Conservation (phyloP, 2,329 filamentous ascomycete species). For the Lasiodiplodia citricola region DNA sequence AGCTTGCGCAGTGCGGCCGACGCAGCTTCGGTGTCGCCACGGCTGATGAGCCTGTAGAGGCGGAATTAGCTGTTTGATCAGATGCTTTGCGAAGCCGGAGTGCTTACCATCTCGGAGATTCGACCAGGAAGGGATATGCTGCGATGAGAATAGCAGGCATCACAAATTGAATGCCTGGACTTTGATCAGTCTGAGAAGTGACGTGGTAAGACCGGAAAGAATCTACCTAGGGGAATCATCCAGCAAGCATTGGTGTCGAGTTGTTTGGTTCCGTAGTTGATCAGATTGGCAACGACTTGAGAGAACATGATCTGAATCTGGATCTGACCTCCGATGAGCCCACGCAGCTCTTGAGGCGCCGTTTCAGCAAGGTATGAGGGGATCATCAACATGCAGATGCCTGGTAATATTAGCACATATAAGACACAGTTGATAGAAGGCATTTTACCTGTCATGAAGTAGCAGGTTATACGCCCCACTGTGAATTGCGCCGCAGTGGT, state of each 20-base stretch:
- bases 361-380: conserved; percentile 24
- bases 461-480: conserved; percentile 17
- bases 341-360: conserved; percentile 13
- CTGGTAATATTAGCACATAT: not conserved
- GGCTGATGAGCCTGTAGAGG: conserved; percentile 13
- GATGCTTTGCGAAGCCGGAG: not conserved
- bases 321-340: conserved; percentile 20
- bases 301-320: conserved; percentile 25
- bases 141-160: conserved; percentile 19
- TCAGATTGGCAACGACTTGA: conserved; percentile 13
- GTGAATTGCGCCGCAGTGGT: conserved; percentile 18
- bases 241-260: conserved; percentile 20
- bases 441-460: conserved; percentile 17
- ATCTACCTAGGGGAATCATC: conserved; percentile 17
- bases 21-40: conserved; percentile 12
- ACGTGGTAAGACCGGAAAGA: not conserved
- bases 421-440: not conserved
- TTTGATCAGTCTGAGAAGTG: not conserved
- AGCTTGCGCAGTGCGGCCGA: conserved; percentile 14
- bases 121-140: conserved; percentile 19
- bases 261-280: conserved; percentile 22
- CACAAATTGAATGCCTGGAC: conserved; percentile 11
- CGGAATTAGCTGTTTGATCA: not conserved
- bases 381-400: conserved; percentile 24
- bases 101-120: conserved; percentile 17